Base-by-base conservation (phyloP, 768 basidiomycete genomes). In the Cytidiella melzeri region DNA sequence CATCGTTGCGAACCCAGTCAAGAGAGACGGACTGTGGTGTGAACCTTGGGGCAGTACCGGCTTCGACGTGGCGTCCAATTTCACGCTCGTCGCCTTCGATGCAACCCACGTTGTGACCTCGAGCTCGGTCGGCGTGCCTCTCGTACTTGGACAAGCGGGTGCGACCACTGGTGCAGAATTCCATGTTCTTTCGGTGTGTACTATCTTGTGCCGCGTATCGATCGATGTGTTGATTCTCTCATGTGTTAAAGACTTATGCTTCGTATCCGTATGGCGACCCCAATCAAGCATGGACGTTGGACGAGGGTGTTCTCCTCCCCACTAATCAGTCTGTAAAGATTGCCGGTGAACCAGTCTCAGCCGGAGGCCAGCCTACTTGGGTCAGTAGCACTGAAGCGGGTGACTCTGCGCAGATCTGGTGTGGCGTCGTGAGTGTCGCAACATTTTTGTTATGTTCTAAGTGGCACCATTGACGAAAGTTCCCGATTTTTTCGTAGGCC, bases 221-320 rank as follows among this genome's bases (percentile, higher is more conserved):
- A 26, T 20, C 5, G 25, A 21, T 10, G 18, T 36, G 37, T 43
- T 24, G 36, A 37, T 43, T 37, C 11, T 19, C 26, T 4, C 21
- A 38, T 10, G 23, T 23, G 23, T 23, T 15, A 19, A 10, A 77
- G 75, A 78, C 77, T 2, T 74, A 63, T 39, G 69, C 69, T 20
- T 75, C 76, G 12, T 79, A 64, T 59, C 76, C 74, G 12, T 76
- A 73, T 64, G 67, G 77, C 60, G 69, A 75, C 40, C 77, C 7
- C 7, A 15, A 34, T 15, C 30, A 34, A 15, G 15, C 30, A 34
- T 34, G 30, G 30, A 7, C 30, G 7, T 15, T 34, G 30, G 9
- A 34, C 9, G 15, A 34, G 30, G 30, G 68, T 26, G 64, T 64
- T 6, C 57, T 80, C 15, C 74, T 51, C n/a, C 19, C 58, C 24